Conservation (phyloP, 305 asterid genomes). For the Petunia hybrid region DNA sequence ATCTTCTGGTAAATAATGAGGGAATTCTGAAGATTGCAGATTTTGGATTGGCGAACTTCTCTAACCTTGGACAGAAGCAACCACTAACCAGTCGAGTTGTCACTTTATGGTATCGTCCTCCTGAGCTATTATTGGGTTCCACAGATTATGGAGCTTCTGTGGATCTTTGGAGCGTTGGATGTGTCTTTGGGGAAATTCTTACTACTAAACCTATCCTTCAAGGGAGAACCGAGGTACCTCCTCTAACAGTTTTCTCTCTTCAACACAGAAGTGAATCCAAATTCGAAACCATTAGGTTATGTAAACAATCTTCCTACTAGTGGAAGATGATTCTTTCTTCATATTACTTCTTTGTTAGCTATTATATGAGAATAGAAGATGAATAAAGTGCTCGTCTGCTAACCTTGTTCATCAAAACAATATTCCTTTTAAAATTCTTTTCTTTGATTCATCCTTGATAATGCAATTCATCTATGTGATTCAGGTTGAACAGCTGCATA, state of each 20-base stretch:
- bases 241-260: neutral
- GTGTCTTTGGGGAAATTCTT: constrained; percentile 88
- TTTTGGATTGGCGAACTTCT: constrained; percentile 89
- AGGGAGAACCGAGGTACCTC: constrained; percentile 86
- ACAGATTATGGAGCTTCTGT: constrained; percentile 80
- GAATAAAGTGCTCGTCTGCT: neutral
- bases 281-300: neutral
- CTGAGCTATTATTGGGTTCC: constrained; percentile 88
- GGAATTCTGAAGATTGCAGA: constrained; percentile 90
- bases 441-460: neutral
- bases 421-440: neutral
- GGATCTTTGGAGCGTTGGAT: constrained; percentile 94
- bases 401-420: neutral
- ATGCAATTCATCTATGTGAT: neutral
- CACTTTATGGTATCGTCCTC: constrained; percentile 98
- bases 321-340: neutral
- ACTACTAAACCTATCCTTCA: constrained; percentile 81
- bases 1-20: constrained; percentile 79
- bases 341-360: neutral
- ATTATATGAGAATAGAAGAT: neutral
- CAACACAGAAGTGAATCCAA: neutral
- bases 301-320: too few species aligned
- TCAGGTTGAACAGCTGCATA: constrained; percentile 96
- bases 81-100: constrained; percentile 93
- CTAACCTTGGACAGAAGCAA: constrained; percentile 60